These are phyloP conservation scores for Adiantum capillusveneris DNA, from an alignment of 75 land plant genomes.

Conservation along the genomic window DNA sequence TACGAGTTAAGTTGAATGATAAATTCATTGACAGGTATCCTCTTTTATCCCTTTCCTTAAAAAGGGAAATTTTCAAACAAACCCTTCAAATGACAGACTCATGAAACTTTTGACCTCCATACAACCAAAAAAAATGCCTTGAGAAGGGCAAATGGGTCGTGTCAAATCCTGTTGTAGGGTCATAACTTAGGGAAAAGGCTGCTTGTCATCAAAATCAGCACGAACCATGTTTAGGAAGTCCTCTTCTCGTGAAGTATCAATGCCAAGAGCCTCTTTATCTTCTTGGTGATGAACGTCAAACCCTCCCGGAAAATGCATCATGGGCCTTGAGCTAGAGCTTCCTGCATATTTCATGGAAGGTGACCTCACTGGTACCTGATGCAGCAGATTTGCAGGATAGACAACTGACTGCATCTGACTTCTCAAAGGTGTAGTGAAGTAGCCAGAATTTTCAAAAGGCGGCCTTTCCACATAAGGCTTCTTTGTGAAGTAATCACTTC, in stretches of 20 bases:
- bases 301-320: background rate
- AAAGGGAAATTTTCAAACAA: too few relatives aligned
- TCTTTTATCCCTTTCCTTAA: too few relatives aligned
- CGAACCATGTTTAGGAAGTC: slow-evolving; percentile 72
- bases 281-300: slow-evolving; percentile 8
- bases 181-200: too few relatives aligned
- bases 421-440: slow-evolving; percentile 18
- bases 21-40: too few relatives aligned
- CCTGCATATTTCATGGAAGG: slow-evolving; percentile 13
- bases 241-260: slow-evolving; percentile 43
- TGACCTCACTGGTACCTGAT: slow-evolving; percentile 18
- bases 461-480: slow-evolving; percentile 4
- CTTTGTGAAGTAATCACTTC: slow-evolving; percentile 14
- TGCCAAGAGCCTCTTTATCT: slow-evolving; percentile 26
- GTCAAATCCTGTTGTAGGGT: too few relatives aligned
- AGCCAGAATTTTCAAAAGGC: slow-evolving; percentile 2
- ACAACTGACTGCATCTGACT: slow-evolving; percentile 6
- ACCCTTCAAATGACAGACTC: too few relatives aligned
- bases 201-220: background rate
- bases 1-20: too few relatives aligned
- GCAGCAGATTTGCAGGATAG: slow-evolving; percentile 19
- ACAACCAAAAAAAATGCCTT: too few relatives aligned
- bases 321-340: slow-evolving; percentile 17
- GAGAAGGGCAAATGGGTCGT: too few relatives aligned
- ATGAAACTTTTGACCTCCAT: too few relatives aligned